These are phyloP conservation scores for Candida railenensis DNA, from an alignment of 805 yeast species.

Conservation along the genomic window DNA sequence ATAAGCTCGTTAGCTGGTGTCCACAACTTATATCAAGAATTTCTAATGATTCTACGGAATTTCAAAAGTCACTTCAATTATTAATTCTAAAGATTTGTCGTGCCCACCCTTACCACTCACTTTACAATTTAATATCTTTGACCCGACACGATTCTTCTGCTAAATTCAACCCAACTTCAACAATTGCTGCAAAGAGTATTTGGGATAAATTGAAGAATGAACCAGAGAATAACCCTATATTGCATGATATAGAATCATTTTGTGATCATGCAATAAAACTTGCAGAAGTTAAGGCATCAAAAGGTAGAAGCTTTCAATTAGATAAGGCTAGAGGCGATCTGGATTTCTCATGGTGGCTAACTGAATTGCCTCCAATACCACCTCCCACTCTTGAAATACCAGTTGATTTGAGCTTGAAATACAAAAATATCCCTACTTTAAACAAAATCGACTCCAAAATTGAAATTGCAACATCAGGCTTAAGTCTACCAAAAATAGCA, in stretches of 20 bases:
- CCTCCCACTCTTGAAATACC: slow-evolving; percentile 60
- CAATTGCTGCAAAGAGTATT: slow-evolving; percentile 50
- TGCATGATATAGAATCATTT: slow-evolving; percentile 48
- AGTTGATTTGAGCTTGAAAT: slow-evolving; percentile 43
- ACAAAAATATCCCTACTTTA: slow-evolving; percentile 49
- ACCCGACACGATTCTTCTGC: slow-evolving; percentile 41
- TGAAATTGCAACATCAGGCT: slow-evolving; percentile 73
- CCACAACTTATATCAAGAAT: slow-evolving; percentile 78
- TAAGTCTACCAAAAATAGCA: slow-evolving; percentile 84
- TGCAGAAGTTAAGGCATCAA: slow-evolving; percentile 45
- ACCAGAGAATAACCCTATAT: slow-evolving; percentile 20
- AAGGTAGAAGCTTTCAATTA: slow-evolving; percentile 30
- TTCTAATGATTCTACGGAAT: slow-evolving; percentile 44
- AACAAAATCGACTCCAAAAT: slow-evolving; percentile 44
- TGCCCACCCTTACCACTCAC: slow-evolving; percentile 70
- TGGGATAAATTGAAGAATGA: slow-evolving; percentile 37
- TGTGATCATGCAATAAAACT: slow-evolving; percentile 51
- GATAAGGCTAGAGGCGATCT: slow-evolving; percentile 27
- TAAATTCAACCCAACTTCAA: slow-evolving; percentile 32
- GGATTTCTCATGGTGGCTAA: slow-evolving; percentile 59
- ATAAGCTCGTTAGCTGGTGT: slow-evolving; percentile 75
- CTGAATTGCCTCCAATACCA: slow-evolving; percentile 53
- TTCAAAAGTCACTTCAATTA: slow-evolving; percentile 53
- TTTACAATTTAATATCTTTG: slow-evolving; percentile 62
- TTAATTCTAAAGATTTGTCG: slow-evolving; percentile 47